phyloP scores from a whole-genome alignment of 2,329 filamentous ascomycete genomes.

The Leptographium radiaticola region DNA sequence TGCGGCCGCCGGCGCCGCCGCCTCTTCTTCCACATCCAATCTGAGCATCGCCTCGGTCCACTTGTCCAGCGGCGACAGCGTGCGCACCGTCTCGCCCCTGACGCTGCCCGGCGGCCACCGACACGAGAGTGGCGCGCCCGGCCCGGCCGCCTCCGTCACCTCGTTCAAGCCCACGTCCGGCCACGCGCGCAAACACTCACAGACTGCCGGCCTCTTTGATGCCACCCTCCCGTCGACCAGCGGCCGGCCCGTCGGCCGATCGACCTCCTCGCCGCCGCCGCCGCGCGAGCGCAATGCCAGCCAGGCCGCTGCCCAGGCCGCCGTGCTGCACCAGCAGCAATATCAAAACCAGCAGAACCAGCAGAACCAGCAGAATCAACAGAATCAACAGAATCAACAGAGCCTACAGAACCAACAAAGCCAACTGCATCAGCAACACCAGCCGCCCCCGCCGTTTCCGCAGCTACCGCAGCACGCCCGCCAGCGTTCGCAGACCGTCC shows the following conservation, averaged over 20 bases:
- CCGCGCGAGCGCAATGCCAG: constrained; percentile 43
- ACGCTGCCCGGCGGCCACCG: constrained; percentile 18
- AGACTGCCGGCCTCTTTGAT: constrained; percentile 66
- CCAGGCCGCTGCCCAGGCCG: constrained; percentile 69
- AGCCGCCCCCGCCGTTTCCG: constrained; percentile 44
- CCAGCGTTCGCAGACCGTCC: constrained; percentile 63
- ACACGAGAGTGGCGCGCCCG: background rate
- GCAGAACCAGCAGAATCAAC: constrained; percentile 23
- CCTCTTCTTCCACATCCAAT: background rate
- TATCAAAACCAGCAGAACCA: constrained; percentile 30
- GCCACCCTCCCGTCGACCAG: constrained; percentile 52
- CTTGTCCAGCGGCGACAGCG: constrained; percentile 10
- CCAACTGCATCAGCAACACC: constrained; percentile 41
- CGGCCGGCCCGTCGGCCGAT: background rate
- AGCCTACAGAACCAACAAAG: no score
- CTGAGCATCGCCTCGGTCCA: constrained; percentile 22
- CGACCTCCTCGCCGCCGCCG: background rate
- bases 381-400: constrained; percentile 16
- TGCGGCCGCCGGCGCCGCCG: background rate
- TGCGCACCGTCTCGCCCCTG: constrained; percentile 27
- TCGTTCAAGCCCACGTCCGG: constrained; percentile 6
- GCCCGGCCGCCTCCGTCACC: constrained; percentile 15
- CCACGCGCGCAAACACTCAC: constrained; percentile 54
- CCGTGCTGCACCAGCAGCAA: constrained; percentile 52
- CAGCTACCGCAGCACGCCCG: constrained; percentile 29